Evolutionary conservation across 495 filamentous ascomycete species (phyloP).

Genomic region (Physcia stellaris): DNA sequence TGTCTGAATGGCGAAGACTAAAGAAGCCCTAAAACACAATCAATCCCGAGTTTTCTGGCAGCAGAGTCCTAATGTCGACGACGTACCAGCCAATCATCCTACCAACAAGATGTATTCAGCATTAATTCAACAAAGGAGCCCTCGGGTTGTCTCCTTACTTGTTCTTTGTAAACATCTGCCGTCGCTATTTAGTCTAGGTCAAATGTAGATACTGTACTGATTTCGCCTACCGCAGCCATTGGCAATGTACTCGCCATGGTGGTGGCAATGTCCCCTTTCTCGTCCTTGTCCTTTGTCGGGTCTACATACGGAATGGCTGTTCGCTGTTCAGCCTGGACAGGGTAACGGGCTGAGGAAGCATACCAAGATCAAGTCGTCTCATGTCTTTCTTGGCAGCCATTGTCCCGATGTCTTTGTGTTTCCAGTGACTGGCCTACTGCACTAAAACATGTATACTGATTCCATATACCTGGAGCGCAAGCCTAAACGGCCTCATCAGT

Average conservation of each 20-base stretch:
- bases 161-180: constrained; percentile 77
- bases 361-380: constrained; percentile 74
- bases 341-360: constrained; percentile 8
- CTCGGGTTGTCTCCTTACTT: constrained; percentile 37
- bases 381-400: constrained; percentile 79
- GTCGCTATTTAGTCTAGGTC: not conserved
- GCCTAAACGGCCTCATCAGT: too few species aligned
- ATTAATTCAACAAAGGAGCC: not conserved
- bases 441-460: too few species aligned
- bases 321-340: constrained; percentile 5
- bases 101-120: not conserved
- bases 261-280: constrained; percentile 21
- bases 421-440: too few species aligned
- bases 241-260: constrained; percentile 64
- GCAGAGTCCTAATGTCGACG: too few species aligned
- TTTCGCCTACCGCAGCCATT: constrained; percentile 62
- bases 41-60: not conserved
- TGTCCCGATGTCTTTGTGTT: too few species aligned
- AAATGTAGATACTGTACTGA: not conserved
- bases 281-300: constrained; percentile 39
- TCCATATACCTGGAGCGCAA: too few species aligned
- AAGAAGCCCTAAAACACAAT: constrained; percentile 55
- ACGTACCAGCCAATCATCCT: constrained; percentile 71
- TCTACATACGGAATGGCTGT: constrained; percentile 51
- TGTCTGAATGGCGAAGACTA: constrained; percentile 69